phyloP scores from a whole-genome alignment of 2,329 filamentous ascomycete species.

The Aspergillus sp. region DNA sequence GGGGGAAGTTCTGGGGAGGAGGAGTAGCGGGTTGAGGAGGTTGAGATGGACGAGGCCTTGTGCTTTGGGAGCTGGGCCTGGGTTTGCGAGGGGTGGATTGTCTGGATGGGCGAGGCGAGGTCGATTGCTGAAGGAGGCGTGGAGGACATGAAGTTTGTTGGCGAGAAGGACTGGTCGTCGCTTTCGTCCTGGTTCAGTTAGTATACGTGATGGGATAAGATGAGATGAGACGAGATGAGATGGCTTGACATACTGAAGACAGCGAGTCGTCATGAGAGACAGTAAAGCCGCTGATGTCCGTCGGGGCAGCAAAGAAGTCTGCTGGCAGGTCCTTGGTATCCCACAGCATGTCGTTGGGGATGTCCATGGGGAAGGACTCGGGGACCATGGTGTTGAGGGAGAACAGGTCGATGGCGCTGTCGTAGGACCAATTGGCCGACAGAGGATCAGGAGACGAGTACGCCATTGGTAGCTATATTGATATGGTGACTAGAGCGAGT shows the following conservation, averaged over 20 bases:
- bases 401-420: constrained; percentile 36
- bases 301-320: constrained; percentile 30
- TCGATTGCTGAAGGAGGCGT: constrained; percentile 5
- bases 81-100: not conserved
- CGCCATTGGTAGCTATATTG: constrained; percentile 1
- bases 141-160: constrained; percentile 22
- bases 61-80: not conserved
- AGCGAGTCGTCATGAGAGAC: constrained; percentile 34
- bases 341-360: constrained; percentile 28
- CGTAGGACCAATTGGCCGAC: constrained; percentile 37
- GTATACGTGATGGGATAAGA: not conserved
- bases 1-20: constrained; percentile 30
- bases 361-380: constrained; percentile 30
- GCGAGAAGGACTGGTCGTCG: constrained; percentile 34
- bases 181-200: constrained; percentile 29
- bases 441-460: constrained; percentile 29
- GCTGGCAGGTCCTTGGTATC: constrained; percentile 32
- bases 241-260: constrained; percentile 17
- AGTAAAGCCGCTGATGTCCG: constrained; percentile 31
- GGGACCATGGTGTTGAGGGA: constrained; percentile 32
- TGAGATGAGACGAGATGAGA: constrained; percentile 16
- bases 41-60: constrained; percentile 3
- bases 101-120: not conserved
- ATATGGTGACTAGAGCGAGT: not conserved
- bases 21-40: constrained; percentile 21